These are phyloP conservation scores for Umbelopsis vinacea DNA, from an alignment of 192 early-diverging fungal species.

Conservation along the genomic window DNA sequence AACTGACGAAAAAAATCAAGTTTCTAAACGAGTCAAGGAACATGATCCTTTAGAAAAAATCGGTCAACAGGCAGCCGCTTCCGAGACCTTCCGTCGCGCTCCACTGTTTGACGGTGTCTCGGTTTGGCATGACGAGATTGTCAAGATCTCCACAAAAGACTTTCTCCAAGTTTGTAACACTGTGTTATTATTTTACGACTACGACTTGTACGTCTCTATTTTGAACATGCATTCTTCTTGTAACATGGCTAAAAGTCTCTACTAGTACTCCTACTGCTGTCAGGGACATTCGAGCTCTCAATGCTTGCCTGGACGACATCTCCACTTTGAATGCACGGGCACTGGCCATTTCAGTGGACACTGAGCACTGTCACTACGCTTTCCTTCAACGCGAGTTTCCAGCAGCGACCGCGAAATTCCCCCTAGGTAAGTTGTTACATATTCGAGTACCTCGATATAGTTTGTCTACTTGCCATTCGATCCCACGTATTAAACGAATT, in stretches of 20 bases:
- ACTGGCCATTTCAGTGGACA: slow-evolving; percentile 28
- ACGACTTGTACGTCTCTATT: slow-evolving; percentile 24
- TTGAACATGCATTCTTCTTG: not conserved
- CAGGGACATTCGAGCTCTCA: slow-evolving; percentile 17
- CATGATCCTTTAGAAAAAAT: not conserved
- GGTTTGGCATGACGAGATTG: not conserved
- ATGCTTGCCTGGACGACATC: slow-evolving; percentile 10
- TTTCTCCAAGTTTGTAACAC: not conserved
- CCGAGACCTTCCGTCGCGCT: not conserved
- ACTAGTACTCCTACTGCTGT: slow-evolving; percentile 24
- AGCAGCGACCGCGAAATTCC: slow-evolving; percentile 7
- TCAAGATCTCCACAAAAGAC: slow-evolving; percentile 9
- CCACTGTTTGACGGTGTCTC: not conserved
- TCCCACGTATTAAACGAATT: not conserved
- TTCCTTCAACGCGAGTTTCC: slow-evolving; percentile 20
- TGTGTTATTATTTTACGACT: slow-evolving; percentile 32
- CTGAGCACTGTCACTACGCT: slow-evolving; percentile 25
- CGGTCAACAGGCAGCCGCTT: not conserved
- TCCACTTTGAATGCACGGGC: not conserved
- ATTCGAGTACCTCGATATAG: too few relatives aligned
- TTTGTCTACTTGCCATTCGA: not conserved
- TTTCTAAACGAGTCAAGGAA: not conserved
- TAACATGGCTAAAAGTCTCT: not conserved
- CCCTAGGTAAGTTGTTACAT: slow-evolving; percentile 12
- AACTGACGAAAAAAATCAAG: not conserved